These are phyloP conservation scores for Fusarium sterilihyphosum DNA, from an alignment of 2,329 filamentous ascomycete genomes.

Conservation along the genomic window DNA sequence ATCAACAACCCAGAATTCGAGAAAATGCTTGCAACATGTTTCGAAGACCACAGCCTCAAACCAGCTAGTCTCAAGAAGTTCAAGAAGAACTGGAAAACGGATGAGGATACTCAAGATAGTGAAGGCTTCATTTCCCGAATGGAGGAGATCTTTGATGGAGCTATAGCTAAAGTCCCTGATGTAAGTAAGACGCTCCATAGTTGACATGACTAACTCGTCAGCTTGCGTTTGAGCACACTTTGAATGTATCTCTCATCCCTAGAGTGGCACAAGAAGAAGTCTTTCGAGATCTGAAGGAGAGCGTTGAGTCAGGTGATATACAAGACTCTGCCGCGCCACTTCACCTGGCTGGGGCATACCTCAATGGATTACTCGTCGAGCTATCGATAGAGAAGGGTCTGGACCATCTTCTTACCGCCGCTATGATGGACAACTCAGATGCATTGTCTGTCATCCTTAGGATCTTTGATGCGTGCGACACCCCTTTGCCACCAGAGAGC, in stretches of 20 bases:
- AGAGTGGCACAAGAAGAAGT: background rate
- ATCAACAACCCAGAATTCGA: background rate
- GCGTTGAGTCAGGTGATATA: background rate
- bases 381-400: background rate
- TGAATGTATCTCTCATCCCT: background rate
- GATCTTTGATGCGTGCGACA: background rate
- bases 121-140: background rate
- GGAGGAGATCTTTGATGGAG: background rate
- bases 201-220: background rate
- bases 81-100: background rate
- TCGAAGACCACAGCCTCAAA: background rate
- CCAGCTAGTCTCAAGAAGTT: background rate
- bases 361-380: background rate
- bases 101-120: background rate
- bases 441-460: background rate
- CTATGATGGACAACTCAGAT: background rate
- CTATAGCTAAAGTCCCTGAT: background rate
- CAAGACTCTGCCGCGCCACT: background rate
- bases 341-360: background rate
- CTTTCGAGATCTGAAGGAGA: background rate
- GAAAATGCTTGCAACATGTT: background rate
- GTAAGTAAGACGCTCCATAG: background rate
- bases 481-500: fast-evolving
- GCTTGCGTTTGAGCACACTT: background rate
- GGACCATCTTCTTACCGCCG: background rate